phyloP scores from a whole-genome alignment of 306 rosid genomes.

The Cicer bijugum region DNA sequence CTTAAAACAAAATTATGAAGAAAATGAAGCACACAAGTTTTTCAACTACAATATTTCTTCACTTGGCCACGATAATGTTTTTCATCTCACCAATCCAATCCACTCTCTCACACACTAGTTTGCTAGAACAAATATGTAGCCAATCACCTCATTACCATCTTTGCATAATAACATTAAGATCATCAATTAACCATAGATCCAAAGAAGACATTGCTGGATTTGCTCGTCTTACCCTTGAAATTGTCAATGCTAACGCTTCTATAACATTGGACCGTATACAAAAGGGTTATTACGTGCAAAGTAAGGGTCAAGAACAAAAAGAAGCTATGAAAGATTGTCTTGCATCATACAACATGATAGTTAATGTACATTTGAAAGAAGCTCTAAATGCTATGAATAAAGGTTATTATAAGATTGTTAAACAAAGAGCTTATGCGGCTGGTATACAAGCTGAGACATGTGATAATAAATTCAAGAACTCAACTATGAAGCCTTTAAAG shows the following conservation, averaged over 20 bases:
- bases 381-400: conserved; percentile 26
- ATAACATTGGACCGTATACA: neutral
- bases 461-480: conserved; percentile 12
- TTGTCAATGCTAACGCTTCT: conserved; percentile 29
- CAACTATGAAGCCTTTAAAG: neutral
- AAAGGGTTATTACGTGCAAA: neutral
- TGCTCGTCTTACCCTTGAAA: conserved; percentile 39
- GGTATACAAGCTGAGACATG: conserved; percentile 22
- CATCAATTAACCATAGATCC: conserved; percentile 45
- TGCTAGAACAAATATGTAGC: conserved; percentile 43
- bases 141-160: conserved; percentile 44
- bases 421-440: conserved; percentile 21
- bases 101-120: conserved; percentile 30
- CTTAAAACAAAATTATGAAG: neutral
- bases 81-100: conserved; percentile 26
- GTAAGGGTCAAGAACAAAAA: neutral
- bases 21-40: conserved; percentile 4
- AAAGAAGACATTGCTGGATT: conserved; percentile 42
- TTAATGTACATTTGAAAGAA: conserved; percentile 11
- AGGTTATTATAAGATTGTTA: conserved; percentile 23
- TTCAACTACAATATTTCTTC: neutral
- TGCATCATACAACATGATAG: conserved; percentile 32
- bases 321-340: neutral
- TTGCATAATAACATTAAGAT: conserved; percentile 29
- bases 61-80: neutral